Base-by-base conservation (phyloP, 768 basidiomycete genomes). In the Auriculariales sp. region DNA sequence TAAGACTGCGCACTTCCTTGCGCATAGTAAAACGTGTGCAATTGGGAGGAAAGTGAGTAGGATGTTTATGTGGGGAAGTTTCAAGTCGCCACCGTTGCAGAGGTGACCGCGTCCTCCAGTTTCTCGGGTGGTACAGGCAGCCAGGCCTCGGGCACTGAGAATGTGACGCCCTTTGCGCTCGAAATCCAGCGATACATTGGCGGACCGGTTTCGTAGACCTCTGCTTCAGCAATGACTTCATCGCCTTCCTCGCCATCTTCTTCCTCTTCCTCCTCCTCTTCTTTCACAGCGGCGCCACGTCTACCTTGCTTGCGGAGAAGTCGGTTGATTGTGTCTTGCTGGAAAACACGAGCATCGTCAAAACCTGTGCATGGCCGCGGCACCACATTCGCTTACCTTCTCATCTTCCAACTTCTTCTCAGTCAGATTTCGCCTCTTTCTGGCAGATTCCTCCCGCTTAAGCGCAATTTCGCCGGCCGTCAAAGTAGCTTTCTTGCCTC, bases 311-410 rank as follows among this genome's bases (percentile, higher is more conserved):
- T 91, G 62, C 88, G 88, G 11, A 92, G 73, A 12, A 92, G 71
- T 25, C 89, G 81, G 57, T 90, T 90, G 62, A 92, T 91, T 0
- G 89, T 91, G 58, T 91, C 89, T 22, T 78, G 78, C 84, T 89
- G 56, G 17, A 28, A 34, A 19, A 11, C 19, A 3, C 2, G 15
- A 47, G 3, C 22, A 1, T 31, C 22, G 34, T 51, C 3, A 6
- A 36, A 36, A 51, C 1, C 10, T 19, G 31, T 11, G 14, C 39
- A 19, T 28, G 33, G 28, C 11, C 10, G 51, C 1, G 11, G 25
- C 12, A 55, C 60, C 47, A n/a, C n/a, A n/a, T n/a, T n/a, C n/a
- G n/a, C n/a, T n/a, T 49, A 80, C 87, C 76, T 86, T 88, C 63
- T 89, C 87, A 51, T 89, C 85, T 59, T 87, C 83, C 3, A 88